Conservation (phyloP, 495 filamentous ascomycete genomes). For the Aspergillus sparsus region DNA sequence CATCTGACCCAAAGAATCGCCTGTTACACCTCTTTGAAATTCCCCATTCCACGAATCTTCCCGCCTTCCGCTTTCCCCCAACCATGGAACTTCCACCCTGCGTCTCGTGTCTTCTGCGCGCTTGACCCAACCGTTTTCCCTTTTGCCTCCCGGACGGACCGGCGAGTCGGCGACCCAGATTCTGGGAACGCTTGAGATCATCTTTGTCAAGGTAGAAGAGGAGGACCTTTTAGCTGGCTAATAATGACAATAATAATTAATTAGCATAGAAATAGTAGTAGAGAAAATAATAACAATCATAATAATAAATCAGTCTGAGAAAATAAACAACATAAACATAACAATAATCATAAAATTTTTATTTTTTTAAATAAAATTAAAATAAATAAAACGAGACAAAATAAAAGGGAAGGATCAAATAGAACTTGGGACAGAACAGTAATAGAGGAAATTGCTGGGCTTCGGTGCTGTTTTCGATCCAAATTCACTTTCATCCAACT, state of each 20-base stretch:
- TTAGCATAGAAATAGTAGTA: neutral
- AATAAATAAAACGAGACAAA: neutral
- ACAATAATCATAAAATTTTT: too few relatives aligned
- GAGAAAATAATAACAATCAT: too few relatives aligned
- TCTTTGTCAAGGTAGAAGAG: neutral
- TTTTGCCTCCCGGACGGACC: conserved; percentile 33
- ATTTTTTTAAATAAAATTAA: too few relatives aligned
- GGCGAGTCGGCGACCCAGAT: conserved; percentile 30
- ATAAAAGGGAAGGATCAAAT: neutral
- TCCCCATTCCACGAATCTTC: conserved; percentile 30
- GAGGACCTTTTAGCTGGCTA: neutral
- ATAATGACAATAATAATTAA: neutral
- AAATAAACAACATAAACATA: too few relatives aligned
- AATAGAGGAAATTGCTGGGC: neutral
- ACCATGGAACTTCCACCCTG: conserved; percentile 28
- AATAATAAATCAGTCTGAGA: too few relatives aligned
- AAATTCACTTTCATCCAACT: conserved; percentile 7
- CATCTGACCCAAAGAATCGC: conserved; percentile 25
- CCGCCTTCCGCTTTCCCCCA: conserved; percentile 32
- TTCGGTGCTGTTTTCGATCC: conserved; percentile 18
- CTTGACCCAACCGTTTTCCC: conserved; percentile 30
- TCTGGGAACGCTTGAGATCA: conserved; percentile 5
- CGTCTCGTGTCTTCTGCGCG: conserved; percentile 30
- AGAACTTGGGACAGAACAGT: neutral
- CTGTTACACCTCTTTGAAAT: conserved; percentile 23